A percentile compares a stretch with the other conserved stretches of the same genome.
Conservation (phyloP, 2,329 filamentous ascomycete species). For the Talaromyces marneffei region DNA sequence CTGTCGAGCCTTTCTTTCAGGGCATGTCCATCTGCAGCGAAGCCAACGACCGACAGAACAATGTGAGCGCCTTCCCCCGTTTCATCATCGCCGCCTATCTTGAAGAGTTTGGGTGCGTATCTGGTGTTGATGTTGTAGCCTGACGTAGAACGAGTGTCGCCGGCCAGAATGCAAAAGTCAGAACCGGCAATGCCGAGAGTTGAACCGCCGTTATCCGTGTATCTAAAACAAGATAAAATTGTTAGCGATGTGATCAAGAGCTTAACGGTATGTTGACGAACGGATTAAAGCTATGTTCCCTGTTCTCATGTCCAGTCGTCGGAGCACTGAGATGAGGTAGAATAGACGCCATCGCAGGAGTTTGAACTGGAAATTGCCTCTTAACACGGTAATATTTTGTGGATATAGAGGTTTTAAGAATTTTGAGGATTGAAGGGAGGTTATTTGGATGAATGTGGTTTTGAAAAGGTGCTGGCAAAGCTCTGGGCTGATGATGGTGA, state of each 20-base stretch:
- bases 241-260: not conserved
- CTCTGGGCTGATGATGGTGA: slow-evolving; percentile 22
- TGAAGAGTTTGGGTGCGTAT: slow-evolving; percentile 92
- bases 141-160: slow-evolving; percentile 90
- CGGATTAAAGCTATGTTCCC: slow-evolving; percentile 83
- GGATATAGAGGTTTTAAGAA: not conserved
- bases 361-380: not conserved
- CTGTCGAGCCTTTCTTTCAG: slow-evolving; percentile 90
- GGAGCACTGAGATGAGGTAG: slow-evolving; percentile 45
- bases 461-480: slow-evolving; percentile 6
- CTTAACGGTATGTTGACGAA: slow-evolving; percentile 43
- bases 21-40: slow-evolving; percentile 88
- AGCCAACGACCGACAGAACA: slow-evolving; percentile 89
- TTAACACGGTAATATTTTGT: not conserved
- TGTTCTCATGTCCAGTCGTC: slow-evolving; percentile 50
- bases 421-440: not conserved
- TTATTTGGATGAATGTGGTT: slow-evolving; percentile 15
- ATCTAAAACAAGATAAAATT: slow-evolving; percentile 39
- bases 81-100: slow-evolving; percentile 84
- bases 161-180: slow-evolving; percentile 93
- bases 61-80: slow-evolving; percentile 80
- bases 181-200: slow-evolving; percentile 90
- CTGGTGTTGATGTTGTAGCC: slow-evolving; percentile 99
- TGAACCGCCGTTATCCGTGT: slow-evolving; percentile 96
- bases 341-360: slow-evolving; percentile 48